Percentiles rank a stretch among this genome's conserved stretches.
phyloP scores from a whole-genome alignment of 192 early-diverging fungal genomes.

The Coemansia reversa region DNA sequence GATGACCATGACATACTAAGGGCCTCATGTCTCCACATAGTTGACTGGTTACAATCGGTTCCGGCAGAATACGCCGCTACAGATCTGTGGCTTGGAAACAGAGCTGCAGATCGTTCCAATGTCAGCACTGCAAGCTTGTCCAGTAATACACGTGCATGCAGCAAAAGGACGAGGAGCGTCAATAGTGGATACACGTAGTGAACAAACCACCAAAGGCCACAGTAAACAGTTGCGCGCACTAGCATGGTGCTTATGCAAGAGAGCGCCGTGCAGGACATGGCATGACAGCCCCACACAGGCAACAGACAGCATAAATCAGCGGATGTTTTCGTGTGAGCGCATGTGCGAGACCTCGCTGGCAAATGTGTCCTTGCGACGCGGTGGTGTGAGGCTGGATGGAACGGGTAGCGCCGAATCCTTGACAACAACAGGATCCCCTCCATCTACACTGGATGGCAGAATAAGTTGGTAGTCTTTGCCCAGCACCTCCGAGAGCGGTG shows the following conservation, averaged over 20 bases:
- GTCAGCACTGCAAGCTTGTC: background rate
- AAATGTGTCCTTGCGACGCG: constrained; percentile 22
- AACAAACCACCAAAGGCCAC: background rate
- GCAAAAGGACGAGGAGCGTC: background rate
- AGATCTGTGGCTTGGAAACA: background rate
- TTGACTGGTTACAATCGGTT: background rate
- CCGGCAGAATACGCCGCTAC: background rate
- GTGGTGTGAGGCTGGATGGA: background rate
- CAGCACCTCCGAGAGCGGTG: constrained; percentile 46
- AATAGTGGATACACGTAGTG: background rate
- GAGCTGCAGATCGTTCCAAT: background rate
- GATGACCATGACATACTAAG: background rate
- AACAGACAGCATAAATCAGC: constrained; percentile 1
- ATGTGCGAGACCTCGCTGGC: constrained; percentile 17
- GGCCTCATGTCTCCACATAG: background rate
- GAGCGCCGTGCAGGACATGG: constrained; percentile 1
- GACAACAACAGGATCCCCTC: background rate
- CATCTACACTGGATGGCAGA: constrained; percentile 16
- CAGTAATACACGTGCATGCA: background rate
- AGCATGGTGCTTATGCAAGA: background rate
- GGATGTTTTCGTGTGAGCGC: constrained; percentile 13
- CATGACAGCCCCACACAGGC: background rate
- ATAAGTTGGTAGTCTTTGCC: constrained; percentile 44
- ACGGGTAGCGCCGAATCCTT: background rate
- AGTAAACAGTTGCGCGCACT: background rate